These are phyloP conservation scores for Beta vulgaris DNA, from an alignment of 148 eudicot genomes.

Conservation along the genomic window DNA sequence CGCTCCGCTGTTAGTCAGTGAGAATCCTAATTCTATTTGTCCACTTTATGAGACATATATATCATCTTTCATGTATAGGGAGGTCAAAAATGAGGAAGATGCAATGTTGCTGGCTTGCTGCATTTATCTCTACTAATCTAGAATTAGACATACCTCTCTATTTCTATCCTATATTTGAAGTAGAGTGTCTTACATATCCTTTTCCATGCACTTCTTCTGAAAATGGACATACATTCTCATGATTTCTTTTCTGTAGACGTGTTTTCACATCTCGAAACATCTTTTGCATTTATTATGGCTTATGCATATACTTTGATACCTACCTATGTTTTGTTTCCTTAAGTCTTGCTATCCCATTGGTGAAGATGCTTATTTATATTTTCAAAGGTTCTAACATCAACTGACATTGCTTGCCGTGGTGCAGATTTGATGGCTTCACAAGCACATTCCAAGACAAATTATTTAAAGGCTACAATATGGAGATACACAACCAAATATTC, in stretches of 20 bases:
- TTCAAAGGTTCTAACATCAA: background rate
- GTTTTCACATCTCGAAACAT: background rate
- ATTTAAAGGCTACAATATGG: slow-evolving; percentile 96
- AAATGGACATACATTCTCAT: too few relatives aligned
- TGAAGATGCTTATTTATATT: background rate
- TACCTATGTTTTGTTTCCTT: background rate
- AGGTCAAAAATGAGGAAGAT: background rate
- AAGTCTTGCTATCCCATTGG: background rate
- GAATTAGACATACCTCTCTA: background rate
- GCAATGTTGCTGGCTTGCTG: background rate
- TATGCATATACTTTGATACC: background rate
- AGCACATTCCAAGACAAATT: slow-evolving; percentile 98
- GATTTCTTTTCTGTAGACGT: background rate
- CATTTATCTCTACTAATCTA: background rate
- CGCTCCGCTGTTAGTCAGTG: background rate
- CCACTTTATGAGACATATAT: background rate
- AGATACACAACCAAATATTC: slow-evolving; percentile 92
- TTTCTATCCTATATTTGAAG: background rate
- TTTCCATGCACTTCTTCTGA: too few relatives aligned
- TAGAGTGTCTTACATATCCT: too few relatives aligned
- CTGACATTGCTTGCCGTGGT: background rate
- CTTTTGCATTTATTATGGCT: too few relatives aligned
- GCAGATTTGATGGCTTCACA: slow-evolving; percentile 93
- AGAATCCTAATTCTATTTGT: background rate
- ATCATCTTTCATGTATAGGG: background rate